phyloP scores from a whole-genome alignment of 768 basidiomycete genomes.

The Calocera cornea region DNA sequence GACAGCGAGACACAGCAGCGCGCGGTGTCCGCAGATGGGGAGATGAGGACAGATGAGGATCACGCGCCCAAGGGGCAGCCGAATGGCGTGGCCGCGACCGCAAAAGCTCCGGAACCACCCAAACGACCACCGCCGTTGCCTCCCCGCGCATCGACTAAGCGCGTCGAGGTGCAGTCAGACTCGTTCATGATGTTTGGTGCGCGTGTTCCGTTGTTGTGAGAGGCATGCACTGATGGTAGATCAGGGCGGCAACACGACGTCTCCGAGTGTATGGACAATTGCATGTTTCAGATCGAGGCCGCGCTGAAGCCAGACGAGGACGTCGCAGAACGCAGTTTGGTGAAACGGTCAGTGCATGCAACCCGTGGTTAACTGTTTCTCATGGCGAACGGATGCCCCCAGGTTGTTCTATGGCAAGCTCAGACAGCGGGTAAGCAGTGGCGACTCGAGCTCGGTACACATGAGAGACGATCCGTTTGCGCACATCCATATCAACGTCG shows the following conservation, averaged over 20 bases:
- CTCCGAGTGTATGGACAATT: slow-evolving; percentile 98
- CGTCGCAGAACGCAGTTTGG: slow-evolving; percentile 15
- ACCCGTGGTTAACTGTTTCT: neutral
- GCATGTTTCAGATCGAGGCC: slow-evolving; percentile 96
- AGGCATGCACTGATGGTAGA: neutral
- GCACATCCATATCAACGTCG: slow-evolving; percentile 85
- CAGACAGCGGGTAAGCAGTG: slow-evolving; percentile 41
- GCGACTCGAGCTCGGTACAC: slow-evolving; percentile 41
- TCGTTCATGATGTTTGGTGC: slow-evolving; percentile 85
- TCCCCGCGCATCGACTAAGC: slow-evolving; percentile 34
- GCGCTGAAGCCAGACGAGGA: slow-evolving; percentile 55
- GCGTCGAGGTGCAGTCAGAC: slow-evolving; percentile 37
- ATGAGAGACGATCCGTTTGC: slow-evolving; percentile 89
- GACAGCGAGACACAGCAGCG: neutral
- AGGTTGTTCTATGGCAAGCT: slow-evolving; percentile 85
- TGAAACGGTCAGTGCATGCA: slow-evolving; percentile 13
- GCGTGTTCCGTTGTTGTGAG: slow-evolving; percentile 16
- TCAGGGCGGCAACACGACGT: slow-evolving; percentile 93
- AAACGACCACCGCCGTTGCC: slow-evolving; percentile 42
- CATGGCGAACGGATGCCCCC: slow-evolving; percentile 2
- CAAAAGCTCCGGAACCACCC: neutral
- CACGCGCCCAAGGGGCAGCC: slow-evolving; percentile 16
- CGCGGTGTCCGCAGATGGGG: slow-evolving; percentile 18
- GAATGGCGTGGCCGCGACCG: neutral
- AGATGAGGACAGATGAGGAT: slow-evolving; percentile 19